Evolutionary conservation across 2,329 filamentous ascomycete genomes (phyloP).

Genomic region (Paecilomyces niveus): DNA sequence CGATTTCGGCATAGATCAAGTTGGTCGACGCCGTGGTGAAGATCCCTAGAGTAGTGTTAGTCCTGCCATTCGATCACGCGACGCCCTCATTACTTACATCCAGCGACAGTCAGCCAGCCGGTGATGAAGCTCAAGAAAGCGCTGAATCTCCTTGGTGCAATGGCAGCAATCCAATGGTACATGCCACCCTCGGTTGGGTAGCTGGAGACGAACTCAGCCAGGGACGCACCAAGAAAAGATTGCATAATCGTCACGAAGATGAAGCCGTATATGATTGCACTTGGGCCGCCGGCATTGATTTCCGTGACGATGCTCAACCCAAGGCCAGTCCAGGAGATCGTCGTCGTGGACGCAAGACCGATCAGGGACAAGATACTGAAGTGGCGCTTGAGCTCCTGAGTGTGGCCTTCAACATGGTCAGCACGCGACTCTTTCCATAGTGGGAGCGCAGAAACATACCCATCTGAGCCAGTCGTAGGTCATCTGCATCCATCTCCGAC

Average conservation of each 20-base stretch:
- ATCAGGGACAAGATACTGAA: conserved; percentile 44
- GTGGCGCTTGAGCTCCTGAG: conserved; percentile 43
- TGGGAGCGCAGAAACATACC: conserved; percentile 19
- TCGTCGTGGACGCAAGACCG: conserved; percentile 44
- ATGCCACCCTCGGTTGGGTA: conserved; percentile 45
- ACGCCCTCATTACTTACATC: conserved; percentile 17
- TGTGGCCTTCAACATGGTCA: conserved; percentile 29
- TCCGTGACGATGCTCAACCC: conserved; percentile 41
- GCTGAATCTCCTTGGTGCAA: conserved; percentile 35
- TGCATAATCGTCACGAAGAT: conserved; percentile 43
- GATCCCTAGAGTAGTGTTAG: conserved; percentile 25
- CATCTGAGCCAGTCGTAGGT: conserved; percentile 39
- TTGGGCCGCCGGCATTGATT: conserved; percentile 43
- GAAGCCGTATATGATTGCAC: conserved; percentile 46
- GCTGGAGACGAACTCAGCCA: conserved; percentile 43
- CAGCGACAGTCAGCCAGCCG: conserved; percentile 38
- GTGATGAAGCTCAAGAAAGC: conserved; percentile 40
- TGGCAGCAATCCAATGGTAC: conserved; percentile 47
- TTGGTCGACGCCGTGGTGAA: conserved; percentile 41
- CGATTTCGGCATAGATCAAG: conserved; percentile 36
- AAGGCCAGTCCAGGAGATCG: conserved; percentile 43
- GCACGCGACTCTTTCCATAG: not conserved
- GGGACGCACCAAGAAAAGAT: conserved; percentile 39
- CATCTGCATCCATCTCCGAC: conserved; percentile 25
- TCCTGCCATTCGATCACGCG: not conserved